Evolutionary conservation across 179 eudicot species (phyloP), one percentile per base, ranked within the genome.

Genomic region (Heliamphora pulchella): DNA sequence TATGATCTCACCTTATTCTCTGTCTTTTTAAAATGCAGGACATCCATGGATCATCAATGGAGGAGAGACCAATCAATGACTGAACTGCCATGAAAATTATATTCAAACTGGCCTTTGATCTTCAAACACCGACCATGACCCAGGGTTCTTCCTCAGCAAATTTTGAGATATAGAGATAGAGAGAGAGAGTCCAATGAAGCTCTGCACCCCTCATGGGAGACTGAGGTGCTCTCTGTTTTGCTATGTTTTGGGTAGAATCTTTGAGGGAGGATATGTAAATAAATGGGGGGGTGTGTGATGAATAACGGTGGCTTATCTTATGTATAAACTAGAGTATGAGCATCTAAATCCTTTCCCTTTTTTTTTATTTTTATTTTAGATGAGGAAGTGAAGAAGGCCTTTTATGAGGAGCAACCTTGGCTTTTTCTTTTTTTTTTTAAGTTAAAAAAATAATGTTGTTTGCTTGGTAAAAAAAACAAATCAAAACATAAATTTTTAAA

Each of bases 1-100:
- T 18, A 58, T 44, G 82, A 17, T 3, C 46, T 73, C 64, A 44
- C 41, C 13, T 53, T 74, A 8, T 53, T 14, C 8, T 10, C 0
- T 54, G 13, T 43, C 14, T 13, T 13, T 46, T 31, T 71, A 0
- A 71, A 47, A n/a, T 83, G 59, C 89, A 89, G 92, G 92, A 78
- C 92, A 89, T 64, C 92, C 92, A 77, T 89, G 92, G 92, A 84
- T 89, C 18, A 79, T 86, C 6, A 83, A 80, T 71, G 88, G 90
- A 80, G 91, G 91, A 82, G 72, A 68, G 80, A 79, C 3, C 61
- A 10, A 59, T 61, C 81, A 15, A 20, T 76, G 81, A 57, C 66
- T 57, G 91, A 89, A 64, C 74, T 88, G 86, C 81, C 76, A 62
- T 83, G 82, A 80, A 47, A 75, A 8, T 54, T 18, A n/a, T 54